A percentile compares a stretch with the other conserved stretches of the same genome.
phyloP scores from a whole-genome alignment of 805 yeast species.

The Lipomyces sp. region DNA sequence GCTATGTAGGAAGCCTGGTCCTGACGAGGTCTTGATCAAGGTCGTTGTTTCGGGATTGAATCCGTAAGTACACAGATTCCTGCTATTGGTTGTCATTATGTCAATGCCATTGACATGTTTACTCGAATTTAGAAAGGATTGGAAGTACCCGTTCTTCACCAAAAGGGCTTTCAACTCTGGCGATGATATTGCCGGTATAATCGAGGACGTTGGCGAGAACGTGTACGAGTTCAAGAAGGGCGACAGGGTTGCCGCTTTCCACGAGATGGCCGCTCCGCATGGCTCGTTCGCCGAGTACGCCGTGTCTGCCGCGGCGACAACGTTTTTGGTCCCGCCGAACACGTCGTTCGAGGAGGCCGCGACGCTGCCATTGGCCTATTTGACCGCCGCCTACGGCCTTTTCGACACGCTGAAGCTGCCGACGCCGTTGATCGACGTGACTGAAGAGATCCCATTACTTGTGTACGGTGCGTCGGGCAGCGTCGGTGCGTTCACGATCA shows the following conservation, averaged over 20 bases:
- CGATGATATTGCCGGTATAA: conserved; percentile 15
- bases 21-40: conserved; percentile 14
- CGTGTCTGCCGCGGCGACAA: conserved; percentile 6
- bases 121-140: conserved; percentile 4
- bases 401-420: conserved; percentile 6
- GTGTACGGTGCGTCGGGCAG: conserved; percentile 12
- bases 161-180: conserved; percentile 12
- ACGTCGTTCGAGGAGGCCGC: conserved; percentile 15
- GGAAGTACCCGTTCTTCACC: conserved; percentile 11
- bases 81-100: background rate
- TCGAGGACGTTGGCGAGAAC: conserved; percentile 10
- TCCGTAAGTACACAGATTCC: too few species aligned
- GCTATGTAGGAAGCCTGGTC: background rate
- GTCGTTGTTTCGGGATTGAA: conserved; percentile 14
- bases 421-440: conserved; percentile 4
- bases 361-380: conserved; percentile 12
- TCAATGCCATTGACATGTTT: background rate
- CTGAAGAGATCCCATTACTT: conserved; percentile 5
- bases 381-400: conserved; percentile 11
- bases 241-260: conserved; percentile 18
- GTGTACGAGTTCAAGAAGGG: conserved; percentile 16
- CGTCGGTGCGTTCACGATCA: conserved; percentile 14
- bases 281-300: conserved; percentile 20
- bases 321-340: conserved; percentile 4
- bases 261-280: conserved; percentile 3